Conservation (phyloP, 2,329 filamentous ascomycete species). For the Beauveria caledonica region DNA sequence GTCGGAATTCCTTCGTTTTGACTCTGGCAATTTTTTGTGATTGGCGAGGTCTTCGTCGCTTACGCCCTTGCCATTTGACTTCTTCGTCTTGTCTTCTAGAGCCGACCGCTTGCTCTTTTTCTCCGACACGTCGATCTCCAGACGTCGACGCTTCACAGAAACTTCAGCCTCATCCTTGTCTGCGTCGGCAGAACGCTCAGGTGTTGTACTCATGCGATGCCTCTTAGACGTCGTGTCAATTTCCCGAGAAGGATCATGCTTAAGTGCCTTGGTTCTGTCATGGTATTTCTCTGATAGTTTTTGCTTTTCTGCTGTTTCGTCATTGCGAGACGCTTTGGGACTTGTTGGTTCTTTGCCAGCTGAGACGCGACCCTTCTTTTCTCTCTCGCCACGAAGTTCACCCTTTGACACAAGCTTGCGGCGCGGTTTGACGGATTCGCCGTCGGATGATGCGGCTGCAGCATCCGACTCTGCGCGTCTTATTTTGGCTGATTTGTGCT, state of each 20-base stretch:
- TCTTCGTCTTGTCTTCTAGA: constrained; percentile 36
- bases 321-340: constrained; percentile 39
- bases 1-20: constrained; percentile 33
- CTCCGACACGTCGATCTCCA: constrained; percentile 47
- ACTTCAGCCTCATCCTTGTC: constrained; percentile 46
- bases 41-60: constrained; percentile 32
- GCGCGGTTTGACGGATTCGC: constrained; percentile 49
- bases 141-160: constrained; percentile 46
- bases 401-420: constrained; percentile 56
- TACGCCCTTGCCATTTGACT: constrained; percentile 29
- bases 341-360: constrained; percentile 46
- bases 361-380: constrained; percentile 46
- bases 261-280: constrained; percentile 52
- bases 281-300: constrained; percentile 47
- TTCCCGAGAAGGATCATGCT: constrained; percentile 53
- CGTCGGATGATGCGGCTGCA: constrained; percentile 45
- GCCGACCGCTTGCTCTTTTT: constrained; percentile 34
- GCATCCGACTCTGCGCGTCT: constrained; percentile 48
- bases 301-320: constrained; percentile 41
- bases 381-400: constrained; percentile 51
- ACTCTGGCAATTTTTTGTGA: constrained; percentile 27
- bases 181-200: constrained; percentile 41
- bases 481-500: constrained; percentile 41
- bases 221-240: constrained; percentile 49
- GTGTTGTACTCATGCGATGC: constrained; percentile 50